Percentiles rank a stretch among this genome's conserved stretches.
Conservation (phyloP, 495 filamentous ascomycete species). For the Penicillium angulare region DNA sequence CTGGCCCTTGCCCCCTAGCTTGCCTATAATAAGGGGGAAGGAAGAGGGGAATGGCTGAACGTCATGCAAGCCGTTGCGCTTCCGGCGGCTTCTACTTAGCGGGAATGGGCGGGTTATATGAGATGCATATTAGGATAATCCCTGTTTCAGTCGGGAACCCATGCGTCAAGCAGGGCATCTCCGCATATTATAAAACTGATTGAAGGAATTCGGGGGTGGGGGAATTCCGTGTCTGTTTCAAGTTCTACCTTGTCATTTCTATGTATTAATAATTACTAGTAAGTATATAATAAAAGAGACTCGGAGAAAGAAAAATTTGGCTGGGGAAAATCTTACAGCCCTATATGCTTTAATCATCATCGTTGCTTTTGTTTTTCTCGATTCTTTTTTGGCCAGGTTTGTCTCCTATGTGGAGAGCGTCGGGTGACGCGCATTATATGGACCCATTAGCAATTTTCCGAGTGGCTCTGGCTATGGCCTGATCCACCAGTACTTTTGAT, state of each 20-base stretch:
- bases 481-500: neutral
- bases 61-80: constrained; percentile 12
- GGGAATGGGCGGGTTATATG: constrained; percentile 3
- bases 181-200: too few species aligned
- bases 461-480: constrained; percentile 1
- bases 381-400: too few species aligned
- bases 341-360: too few species aligned
- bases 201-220: too few species aligned
- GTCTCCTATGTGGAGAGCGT: constrained; percentile 2
- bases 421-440: constrained; percentile 8
- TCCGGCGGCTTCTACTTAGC: too few species aligned
- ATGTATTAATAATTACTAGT: too few species aligned
- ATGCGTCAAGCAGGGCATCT: constrained; percentile 26
- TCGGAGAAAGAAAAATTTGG: neutral
- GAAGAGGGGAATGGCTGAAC: neutral
- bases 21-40: too few species aligned
- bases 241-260: too few species aligned
- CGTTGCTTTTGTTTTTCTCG: too few species aligned
- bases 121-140: constrained; percentile 8
- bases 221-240: too few species aligned
- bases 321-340: neutral
- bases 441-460: constrained; percentile 17
- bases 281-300: neutral
- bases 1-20: too few species aligned
- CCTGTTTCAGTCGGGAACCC: constrained; percentile 20